A percentile compares a stretch with the other conserved stretches of the same genome.
Conservation (phyloP, 305 asterid genomes). For the Plantago coronopus region DNA sequence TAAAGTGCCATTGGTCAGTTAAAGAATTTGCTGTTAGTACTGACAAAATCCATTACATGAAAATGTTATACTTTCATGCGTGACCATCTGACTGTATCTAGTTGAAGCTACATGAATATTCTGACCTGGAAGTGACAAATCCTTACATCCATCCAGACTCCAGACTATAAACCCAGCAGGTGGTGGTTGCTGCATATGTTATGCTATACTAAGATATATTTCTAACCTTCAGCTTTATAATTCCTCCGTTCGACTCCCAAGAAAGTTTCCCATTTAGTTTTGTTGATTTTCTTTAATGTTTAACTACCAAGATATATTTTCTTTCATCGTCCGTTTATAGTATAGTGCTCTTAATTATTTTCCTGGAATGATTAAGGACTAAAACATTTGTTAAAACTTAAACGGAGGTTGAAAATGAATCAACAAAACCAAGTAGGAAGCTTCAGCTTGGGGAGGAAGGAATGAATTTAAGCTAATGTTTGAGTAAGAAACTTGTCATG, state of each 20-base stretch:
- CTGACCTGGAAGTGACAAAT: not conserved
- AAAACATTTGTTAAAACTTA: too few species aligned
- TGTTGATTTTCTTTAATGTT: too few species aligned
- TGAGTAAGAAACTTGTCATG: slow-evolving; percentile 17
- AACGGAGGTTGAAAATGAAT: too few species aligned
- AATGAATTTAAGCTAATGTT: slow-evolving; percentile 7
- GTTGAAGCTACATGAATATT: not conserved
- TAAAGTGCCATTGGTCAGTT: not conserved
- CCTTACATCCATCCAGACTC: not conserved
- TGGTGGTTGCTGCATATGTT: not conserved
- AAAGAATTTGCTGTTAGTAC: not conserved
- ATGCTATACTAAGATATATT: not conserved
- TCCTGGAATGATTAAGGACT: too few species aligned
- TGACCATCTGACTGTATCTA: not conserved
- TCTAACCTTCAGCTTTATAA: not conserved
- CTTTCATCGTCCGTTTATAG: too few species aligned
- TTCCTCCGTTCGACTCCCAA: too few species aligned
- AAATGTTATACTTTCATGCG: not conserved
- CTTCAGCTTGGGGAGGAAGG: too few species aligned
- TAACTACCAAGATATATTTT: too few species aligned
- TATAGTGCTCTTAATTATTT: too few species aligned
- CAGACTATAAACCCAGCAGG: too few species aligned
- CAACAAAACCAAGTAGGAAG: too few species aligned
- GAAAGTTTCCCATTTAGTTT: too few species aligned
- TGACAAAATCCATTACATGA: not conserved